Conservation (phyloP, 768 basidiomycete genomes). For the Calocybe cyanea region DNA sequence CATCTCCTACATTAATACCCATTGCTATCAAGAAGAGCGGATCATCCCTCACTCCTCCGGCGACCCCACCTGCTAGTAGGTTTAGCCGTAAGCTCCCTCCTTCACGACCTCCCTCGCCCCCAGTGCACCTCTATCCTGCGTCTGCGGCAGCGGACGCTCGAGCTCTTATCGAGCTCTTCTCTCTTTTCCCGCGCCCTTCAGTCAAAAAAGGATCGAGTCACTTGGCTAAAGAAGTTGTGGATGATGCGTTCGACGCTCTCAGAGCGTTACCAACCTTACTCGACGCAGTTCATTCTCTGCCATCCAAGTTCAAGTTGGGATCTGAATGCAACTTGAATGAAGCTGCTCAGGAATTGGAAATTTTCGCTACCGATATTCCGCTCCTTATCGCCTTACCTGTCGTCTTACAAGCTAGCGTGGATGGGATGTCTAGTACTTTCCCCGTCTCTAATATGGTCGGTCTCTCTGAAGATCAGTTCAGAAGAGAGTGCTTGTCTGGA, state of each 20-base stretch:
- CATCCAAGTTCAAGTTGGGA: slow-evolving; percentile 17
- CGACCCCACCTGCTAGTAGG: slow-evolving; percentile 52
- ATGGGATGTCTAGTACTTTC: slow-evolving; percentile 28
- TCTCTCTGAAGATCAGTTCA: slow-evolving; percentile 59
- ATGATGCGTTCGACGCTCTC: slow-evolving; percentile 70
- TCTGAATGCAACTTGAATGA: slow-evolving; percentile 19
- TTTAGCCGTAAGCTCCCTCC: slow-evolving; percentile 67
- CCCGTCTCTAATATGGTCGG: slow-evolving; percentile 55
- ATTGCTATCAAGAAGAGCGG: slow-evolving; percentile 38
- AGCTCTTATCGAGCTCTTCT: slow-evolving; percentile 58
- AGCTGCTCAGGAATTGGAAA: slow-evolving; percentile 41
- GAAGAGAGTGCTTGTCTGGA: slow-evolving; percentile 65
- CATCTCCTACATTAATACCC: slow-evolving; percentile 32
- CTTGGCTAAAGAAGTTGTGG: slow-evolving; percentile 76
- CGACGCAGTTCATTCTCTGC: slow-evolving; percentile 35
- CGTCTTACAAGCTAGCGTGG: slow-evolving; percentile 50
- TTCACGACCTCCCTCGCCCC: slow-evolving; percentile 67
- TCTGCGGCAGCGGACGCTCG: slow-evolving; percentile 56
- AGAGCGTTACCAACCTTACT: slow-evolving; percentile 54
- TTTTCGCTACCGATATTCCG: slow-evolving; percentile 61
- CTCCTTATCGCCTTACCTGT: slow-evolving; percentile 73
- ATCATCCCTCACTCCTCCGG: slow-evolving; percentile 45
- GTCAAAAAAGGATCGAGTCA: slow-evolving; percentile 42
- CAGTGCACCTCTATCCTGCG: slow-evolving; percentile 29
- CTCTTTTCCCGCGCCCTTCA: slow-evolving; percentile 56